Evolutionary conservation across 257 asterid genomes (phyloP), one percentile per base, ranked within the genome.

Genomic region (Mentha longifolia): DNA sequence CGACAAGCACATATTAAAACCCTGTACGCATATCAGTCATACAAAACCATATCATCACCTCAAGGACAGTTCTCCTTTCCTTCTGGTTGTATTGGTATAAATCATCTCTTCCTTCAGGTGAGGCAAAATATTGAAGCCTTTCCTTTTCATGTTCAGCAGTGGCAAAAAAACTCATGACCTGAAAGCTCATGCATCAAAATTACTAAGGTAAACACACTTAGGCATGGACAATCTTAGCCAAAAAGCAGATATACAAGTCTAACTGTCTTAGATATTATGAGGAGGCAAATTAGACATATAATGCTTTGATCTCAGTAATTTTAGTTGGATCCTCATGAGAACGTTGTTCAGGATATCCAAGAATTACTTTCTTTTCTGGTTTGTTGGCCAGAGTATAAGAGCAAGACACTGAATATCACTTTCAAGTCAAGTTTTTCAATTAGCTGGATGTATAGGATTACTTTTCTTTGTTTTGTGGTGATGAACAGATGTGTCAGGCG

Each of bases 41-140:
- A 15, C 67, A 61, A 1, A 54, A 61, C 43, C 61, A 49, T 12
- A 71, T 71, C 43, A 75, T 74, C 71, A 95, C 99, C 98, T 95
- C 99, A 78, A 91, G 80, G 68, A 95, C 97, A 61, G 96, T 94
- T 83, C 99, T 81, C 61, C 96, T 64, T 72, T 95, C 98, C 87
- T 87, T 95, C 83, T 88, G 93, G 82, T 92, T 95, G 90, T 89
- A 95, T 74, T 87, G 87, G 84, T 92, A 92, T n/a, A 95, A 72
- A 81, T 95, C 98, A 81, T 95, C 99, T 77, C 99, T 85, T 80
- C 99, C 99, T 89, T 95, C 96, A 31, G 99, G 83, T 12, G 98
- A 95, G 76, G 86, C 85, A 78, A 94, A 95, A 78, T 89, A 88
- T 60, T 82, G 90, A 63, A 95, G 95, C 84, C 95, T 89, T 85